phyloP scores from a whole-genome alignment of 805 yeast genomes.

The Metschnikowia colocasiae region DNA sequence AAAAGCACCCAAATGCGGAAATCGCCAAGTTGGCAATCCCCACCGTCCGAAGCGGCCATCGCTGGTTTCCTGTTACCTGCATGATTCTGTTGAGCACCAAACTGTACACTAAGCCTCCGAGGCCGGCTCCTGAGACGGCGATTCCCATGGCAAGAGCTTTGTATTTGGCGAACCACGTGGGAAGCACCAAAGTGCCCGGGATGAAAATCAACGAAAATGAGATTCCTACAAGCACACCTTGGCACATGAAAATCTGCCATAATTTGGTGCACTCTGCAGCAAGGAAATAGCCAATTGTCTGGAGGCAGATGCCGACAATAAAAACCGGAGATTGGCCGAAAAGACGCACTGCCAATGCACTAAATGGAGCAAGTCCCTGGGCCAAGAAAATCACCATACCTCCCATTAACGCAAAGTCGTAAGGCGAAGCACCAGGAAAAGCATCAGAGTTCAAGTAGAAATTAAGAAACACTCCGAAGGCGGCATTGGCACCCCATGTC shows the following conservation, averaged over 20 bases:
- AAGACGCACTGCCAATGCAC: conserved; percentile 34
- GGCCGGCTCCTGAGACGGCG: conserved; percentile 45
- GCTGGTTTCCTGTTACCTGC: conserved; percentile 36
- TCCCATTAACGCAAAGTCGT: conserved; percentile 65
- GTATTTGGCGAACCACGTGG: conserved; percentile 67
- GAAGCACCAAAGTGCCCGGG: conserved; percentile 58
- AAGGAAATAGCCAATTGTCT: conserved; percentile 52
- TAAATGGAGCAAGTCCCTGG: conserved; percentile 55
- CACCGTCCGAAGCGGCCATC: conserved; percentile 43
- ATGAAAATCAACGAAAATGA: conserved; percentile 53
- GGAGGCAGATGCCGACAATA: conserved; percentile 46
- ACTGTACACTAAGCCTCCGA: conserved; percentile 50
- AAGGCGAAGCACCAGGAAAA: conserved; percentile 52
- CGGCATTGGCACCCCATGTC: conserved; percentile 58
- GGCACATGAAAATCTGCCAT: conserved; percentile 68
- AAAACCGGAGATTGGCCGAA: conserved; percentile 50
- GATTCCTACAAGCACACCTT: conserved; percentile 60
- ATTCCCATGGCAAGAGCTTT: conserved; percentile 56
- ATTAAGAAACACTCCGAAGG: conserved; percentile 55
- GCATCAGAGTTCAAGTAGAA: conserved; percentile 41
- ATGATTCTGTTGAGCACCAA: conserved; percentile 40
- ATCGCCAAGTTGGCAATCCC: conserved; percentile 32
- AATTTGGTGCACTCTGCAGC: conserved; percentile 56
- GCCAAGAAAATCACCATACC: conserved; percentile 63
- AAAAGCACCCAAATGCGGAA: conserved; percentile 34